These are phyloP conservation scores for Astraeus odoratus DNA, from an alignment of 768 basidiomycete genomes.

Conservation along the genomic window DNA sequence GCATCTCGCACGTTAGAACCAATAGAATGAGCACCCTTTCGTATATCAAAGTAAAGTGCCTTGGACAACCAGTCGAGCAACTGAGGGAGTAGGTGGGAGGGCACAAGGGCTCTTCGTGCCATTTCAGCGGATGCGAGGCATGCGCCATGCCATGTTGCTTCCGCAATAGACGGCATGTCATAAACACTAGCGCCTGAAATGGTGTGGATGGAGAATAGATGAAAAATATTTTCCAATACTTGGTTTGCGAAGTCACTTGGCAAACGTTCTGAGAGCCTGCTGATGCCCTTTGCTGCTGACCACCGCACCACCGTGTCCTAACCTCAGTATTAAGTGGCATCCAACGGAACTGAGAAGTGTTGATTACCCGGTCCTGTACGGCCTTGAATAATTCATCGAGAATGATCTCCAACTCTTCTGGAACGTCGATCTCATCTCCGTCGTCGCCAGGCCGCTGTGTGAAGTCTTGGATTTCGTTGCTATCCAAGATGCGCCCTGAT, in stretches of 20 bases:
- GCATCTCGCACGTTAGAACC: slow-evolving; percentile 94
- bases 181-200: slow-evolving; percentile 55
- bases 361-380: slow-evolving; percentile 73
- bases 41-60: slow-evolving; percentile 87
- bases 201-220: slow-evolving; percentile 72
- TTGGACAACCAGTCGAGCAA: slow-evolving; percentile 78
- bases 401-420: slow-evolving; percentile 69
- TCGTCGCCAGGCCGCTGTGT: slow-evolving; percentile 12
- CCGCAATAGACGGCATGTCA: slow-evolving; percentile 71
- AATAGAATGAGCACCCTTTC: slow-evolving; percentile 87
- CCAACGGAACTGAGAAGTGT: slow-evolving; percentile 1
- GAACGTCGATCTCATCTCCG: slow-evolving; percentile 54
- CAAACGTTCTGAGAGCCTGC: slow-evolving; percentile 76
- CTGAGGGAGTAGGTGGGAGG: slow-evolving; percentile 46
- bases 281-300: slow-evolving; percentile 89
- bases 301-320: slow-evolving; percentile 95
- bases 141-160: slow-evolving; percentile 92
- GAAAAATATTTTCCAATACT: slow-evolving; percentile 73
- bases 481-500: slow-evolving; percentile 21
- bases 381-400: slow-evolving; percentile 66
- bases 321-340: slow-evolving; percentile 2
- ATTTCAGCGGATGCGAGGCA: slow-evolving; percentile 90
- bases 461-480: slow-evolving; percentile 4
- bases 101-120: slow-evolving; percentile 73
- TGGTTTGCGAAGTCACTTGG: slow-evolving; percentile 70